phyloP scores from a whole-genome alignment of 495 filamentous ascomycete genomes.

The Talaromyces stipitatus region DNA sequence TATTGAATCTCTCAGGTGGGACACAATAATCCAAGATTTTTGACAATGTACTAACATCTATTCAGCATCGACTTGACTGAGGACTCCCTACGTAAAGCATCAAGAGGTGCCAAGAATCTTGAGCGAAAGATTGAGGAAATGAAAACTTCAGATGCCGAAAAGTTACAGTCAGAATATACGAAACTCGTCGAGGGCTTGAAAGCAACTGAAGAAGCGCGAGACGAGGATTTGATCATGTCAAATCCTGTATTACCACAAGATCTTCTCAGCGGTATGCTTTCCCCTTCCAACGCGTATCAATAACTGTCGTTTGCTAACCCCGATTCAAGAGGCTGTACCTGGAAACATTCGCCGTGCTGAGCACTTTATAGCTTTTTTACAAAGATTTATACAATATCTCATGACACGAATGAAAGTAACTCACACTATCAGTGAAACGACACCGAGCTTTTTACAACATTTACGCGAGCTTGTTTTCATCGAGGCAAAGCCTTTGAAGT shows the following conservation, averaged over 20 bases:
- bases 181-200: conserved; percentile 92
- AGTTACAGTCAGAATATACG: conserved; percentile 89
- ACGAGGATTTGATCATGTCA: conserved; percentile 94
- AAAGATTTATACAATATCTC: conserved; percentile 95
- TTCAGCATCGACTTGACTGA: conserved; percentile 93
- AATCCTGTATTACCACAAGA: conserved; percentile 55
- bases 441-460: conserved; percentile 86
- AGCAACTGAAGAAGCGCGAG: conserved; percentile 75
- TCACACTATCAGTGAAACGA: conserved; percentile 94
- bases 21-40: not conserved
- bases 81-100: conserved; percentile 82
- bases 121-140: conserved; percentile 87
- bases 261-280: conserved; percentile 14
- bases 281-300: not conserved
- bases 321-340: conserved; percentile 73
- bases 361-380: conserved; percentile 91
- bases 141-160: conserved; percentile 84
- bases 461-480: conserved; percentile 95
- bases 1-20: conserved; percentile 62
- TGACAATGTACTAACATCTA: not conserved
- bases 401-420: conserved; percentile 98
- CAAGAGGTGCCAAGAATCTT: conserved; percentile 79
- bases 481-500: conserved; percentile 90
- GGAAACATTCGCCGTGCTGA: conserved; percentile 95
- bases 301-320: not conserved